Evolutionary conservation across 345 rosid genomes (phyloP).

Genomic region (Geranium rotundifolium): DNA sequence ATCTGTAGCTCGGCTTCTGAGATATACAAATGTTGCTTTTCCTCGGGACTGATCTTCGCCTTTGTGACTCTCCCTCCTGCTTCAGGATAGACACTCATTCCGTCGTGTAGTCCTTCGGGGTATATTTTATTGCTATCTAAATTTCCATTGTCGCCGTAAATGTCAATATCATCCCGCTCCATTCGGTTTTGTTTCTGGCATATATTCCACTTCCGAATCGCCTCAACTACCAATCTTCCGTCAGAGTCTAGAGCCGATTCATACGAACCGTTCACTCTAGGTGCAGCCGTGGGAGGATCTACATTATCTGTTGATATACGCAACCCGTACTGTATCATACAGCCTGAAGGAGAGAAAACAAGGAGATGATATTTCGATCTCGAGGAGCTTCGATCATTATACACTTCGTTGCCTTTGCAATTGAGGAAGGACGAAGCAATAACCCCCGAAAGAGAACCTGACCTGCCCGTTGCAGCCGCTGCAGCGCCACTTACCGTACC

Average conservation of each 20-base stretch:
- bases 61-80: constrained; percentile 19
- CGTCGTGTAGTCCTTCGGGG: constrained; percentile 46
- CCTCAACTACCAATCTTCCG: constrained; percentile 52
- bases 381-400: constrained; percentile 19
- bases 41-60: constrained; percentile 27
- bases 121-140: constrained; percentile 55
- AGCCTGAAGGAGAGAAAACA: constrained; percentile 76
- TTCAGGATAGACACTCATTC: constrained; percentile 24
- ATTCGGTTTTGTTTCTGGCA: constrained; percentile 61
- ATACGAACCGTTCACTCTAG: constrained; percentile 26
- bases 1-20: constrained; percentile 76
- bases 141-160: constrained; percentile 71
- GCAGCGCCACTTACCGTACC: constrained; percentile 71
- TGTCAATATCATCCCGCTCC: constrained; percentile 65
- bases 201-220: constrained; percentile 80
- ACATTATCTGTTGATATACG: constrained; percentile 20
- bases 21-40: constrained; percentile 56
- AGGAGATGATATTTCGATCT: constrained; percentile 50
- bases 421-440: constrained; percentile 65
- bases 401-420: constrained; percentile 33
- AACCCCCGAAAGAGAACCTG: constrained; percentile 50
- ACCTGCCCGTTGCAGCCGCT: constrained; percentile 77
- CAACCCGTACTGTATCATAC: constrained; percentile 66
- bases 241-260: constrained; percentile 52
- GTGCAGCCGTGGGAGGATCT: constrained; percentile 20